These are phyloP conservation scores for Macroventuria anomochaeta DNA, from an alignment of 2,329 filamentous ascomycete genomes.

Conservation along the genomic window DNA sequence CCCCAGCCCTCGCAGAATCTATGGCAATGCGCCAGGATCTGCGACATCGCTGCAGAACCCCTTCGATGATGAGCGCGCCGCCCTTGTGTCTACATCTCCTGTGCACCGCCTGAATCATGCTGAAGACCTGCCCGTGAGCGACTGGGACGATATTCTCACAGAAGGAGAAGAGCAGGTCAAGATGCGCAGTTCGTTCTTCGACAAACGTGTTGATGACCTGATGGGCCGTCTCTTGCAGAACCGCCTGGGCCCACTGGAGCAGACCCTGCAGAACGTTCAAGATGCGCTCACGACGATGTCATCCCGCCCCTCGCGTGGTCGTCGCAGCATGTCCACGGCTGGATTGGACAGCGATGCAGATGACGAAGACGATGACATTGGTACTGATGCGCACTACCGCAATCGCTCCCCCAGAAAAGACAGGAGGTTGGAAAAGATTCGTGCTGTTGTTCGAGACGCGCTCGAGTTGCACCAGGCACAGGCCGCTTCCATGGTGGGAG, in stretches of 20 bases:
- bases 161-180: conserved; percentile 78
- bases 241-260: conserved; percentile 80
- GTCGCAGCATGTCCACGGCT: conserved; percentile 72
- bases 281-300: conserved; percentile 67
- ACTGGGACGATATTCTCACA: conserved; percentile 92
- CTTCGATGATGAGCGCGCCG: conserved; percentile 68
- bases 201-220: conserved; percentile 85
- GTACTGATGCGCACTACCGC: conserved; percentile 62
- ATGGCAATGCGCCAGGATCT: conserved; percentile 40
- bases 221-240: conserved; percentile 79
- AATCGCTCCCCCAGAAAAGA: conserved; percentile 81
- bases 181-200: conserved; percentile 84
- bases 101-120: conserved; percentile 69
- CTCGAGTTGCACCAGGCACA: conserved; percentile 58
- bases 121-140: conserved; percentile 74
- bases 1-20: conserved; percentile 68
- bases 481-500: conserved; percentile 33
- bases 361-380: conserved; percentile 81
- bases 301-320: conserved; percentile 58
- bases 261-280: conserved; percentile 77
- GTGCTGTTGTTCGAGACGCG: conserved; percentile 64
- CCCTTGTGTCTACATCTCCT: conserved; percentile 59
- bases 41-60: conserved; percentile 58
- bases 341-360: conserved; percentile 86
- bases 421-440: conserved; percentile 81